phyloP scores from a whole-genome alignment of 306 rosid genomes.

The Comarum palustre region DNA sequence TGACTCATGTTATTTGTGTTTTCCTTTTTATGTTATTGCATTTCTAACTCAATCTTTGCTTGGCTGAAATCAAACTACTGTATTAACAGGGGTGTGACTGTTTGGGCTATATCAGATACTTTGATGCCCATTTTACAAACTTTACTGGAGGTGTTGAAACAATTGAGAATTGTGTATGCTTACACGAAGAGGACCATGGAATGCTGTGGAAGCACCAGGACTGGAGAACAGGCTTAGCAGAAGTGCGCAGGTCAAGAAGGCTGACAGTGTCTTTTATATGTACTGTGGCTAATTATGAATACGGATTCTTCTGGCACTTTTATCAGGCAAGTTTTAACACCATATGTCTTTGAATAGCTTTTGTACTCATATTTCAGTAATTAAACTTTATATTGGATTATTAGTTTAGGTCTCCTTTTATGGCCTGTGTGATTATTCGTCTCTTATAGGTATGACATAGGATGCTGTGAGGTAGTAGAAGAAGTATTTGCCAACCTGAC shows the following conservation, averaged over 20 bases:
- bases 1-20: slow-evolving; percentile 12
- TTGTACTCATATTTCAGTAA: slow-evolving; percentile 13
- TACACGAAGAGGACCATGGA: slow-evolving; percentile 93
- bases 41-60: slow-evolving; percentile 5
- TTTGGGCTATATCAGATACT: slow-evolving; percentile 83
- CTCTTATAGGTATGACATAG: neutral
- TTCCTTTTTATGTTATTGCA: slow-evolving; percentile 5
- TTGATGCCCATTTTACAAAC: slow-evolving; percentile 82
- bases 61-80: slow-evolving; percentile 30
- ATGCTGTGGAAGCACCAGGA: slow-evolving; percentile 90
- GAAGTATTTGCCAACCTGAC: neutral
- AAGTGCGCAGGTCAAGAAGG: slow-evolving; percentile 84
- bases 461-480: neutral
- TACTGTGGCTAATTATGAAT: slow-evolving; percentile 89
- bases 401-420: neutral
- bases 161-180: slow-evolving; percentile 69
- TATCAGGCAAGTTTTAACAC: slow-evolving; percentile 65
- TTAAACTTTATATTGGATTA: neutral
- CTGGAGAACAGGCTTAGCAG: slow-evolving; percentile 90
- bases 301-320: slow-evolving; percentile 85
- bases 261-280: slow-evolving; percentile 71
- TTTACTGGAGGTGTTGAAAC: slow-evolving; percentile 84
- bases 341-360: slow-evolving; percentile 7
- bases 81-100: slow-evolving; percentile 75
- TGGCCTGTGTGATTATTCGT: neutral